Base-by-base conservation (phyloP, 1,284 basidiomycete genomes). In the Apiotrichum montevideense region DNA sequence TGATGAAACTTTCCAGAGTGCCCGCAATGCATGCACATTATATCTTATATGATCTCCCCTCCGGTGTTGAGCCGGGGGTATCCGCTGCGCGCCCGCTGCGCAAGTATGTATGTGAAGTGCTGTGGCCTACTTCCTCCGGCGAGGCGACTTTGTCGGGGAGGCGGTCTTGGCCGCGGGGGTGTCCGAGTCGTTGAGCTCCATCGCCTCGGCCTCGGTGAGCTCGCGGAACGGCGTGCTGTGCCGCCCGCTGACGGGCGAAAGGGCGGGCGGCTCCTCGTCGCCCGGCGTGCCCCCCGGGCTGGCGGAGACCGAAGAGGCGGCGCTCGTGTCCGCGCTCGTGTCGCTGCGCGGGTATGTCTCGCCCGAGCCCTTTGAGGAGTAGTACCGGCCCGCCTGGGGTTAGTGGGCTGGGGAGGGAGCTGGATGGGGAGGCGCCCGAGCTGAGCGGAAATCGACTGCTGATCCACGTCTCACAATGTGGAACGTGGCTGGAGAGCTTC, bases 141-240 rank as follows among this genome's bases (percentile, higher is more conserved):
- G 41, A 4, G 7, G n/a, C 41, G 41, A 15, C 11, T n/a, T 15
- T 15, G 9, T 15, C 41, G 41, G 11, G 13, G 11, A n/a, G 41
- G n/a, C 13, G 2, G 41, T 7, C 41, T 14, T 13, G 13, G 10
- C 41, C 41, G 41, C 10, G 21, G 21, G 29, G 29, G 29, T 29
- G 46, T 37, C 48, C 15, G 48, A 40, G 37, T 39, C 35, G 47
- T 11, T 9, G 13, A 73, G 55, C 59, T 72, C 73, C 41, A 71
- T 46, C 14, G 68, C 60, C 54, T 74, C 72, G 8, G 61, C 67
- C 56, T 72, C 67, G 13, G 72, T 71, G 50, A 74, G 53, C 56
- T 75, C 72, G 45, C 72, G 64, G 59, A 58, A 75, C 5, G 72
- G 73, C 43, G 72, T 75, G 62, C 63, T 13, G 64, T 58, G 14